These are phyloP conservation scores for Pseudocercospora macadamiae DNA, from an alignment of 2,329 filamentous ascomycete species.

Conservation along the genomic window DNA sequence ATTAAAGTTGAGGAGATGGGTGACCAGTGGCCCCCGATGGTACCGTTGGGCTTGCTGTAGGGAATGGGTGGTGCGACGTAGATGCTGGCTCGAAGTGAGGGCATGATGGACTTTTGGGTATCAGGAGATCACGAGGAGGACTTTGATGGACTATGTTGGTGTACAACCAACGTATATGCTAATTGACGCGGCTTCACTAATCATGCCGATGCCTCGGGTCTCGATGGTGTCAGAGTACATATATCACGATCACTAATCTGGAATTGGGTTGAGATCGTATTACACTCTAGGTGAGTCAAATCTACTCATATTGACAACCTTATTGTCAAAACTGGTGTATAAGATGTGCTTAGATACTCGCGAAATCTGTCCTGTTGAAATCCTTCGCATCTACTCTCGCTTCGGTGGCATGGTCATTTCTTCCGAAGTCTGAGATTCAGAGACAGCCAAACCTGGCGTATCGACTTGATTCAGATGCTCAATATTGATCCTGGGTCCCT, in stretches of 20 bases:
- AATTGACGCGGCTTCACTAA: too few relatives aligned
- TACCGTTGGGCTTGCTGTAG: conserved; percentile 2
- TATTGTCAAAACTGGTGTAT: too few relatives aligned
- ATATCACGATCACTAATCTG: too few relatives aligned
- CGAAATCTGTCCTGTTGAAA: background rate
- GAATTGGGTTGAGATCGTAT: too few relatives aligned
- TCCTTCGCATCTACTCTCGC: background rate
- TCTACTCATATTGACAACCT: too few relatives aligned
- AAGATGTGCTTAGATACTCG: too few relatives aligned
- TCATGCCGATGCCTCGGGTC: background rate
- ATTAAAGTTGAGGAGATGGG: conserved; percentile 14
- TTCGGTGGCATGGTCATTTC: background rate
- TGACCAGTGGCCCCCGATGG: conserved; percentile 9
- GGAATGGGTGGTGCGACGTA: conserved; percentile 13
- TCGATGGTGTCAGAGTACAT: too few relatives aligned
- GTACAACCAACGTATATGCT: too few relatives aligned
- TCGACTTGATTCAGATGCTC: conserved; percentile 19
- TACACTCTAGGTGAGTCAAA: too few relatives aligned
- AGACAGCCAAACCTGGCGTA: background rate
- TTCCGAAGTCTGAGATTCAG: background rate
- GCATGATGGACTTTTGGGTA: background rate
- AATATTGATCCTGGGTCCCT: conserved; percentile 40
- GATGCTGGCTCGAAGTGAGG: conserved; percentile 10
- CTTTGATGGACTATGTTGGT: too few relatives aligned
- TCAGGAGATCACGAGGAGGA: background rate